These are phyloP conservation scores for Stenogyne calaminthoides DNA, from an alignment of 305 asterid genomes.

Conservation along the genomic window DNA sequence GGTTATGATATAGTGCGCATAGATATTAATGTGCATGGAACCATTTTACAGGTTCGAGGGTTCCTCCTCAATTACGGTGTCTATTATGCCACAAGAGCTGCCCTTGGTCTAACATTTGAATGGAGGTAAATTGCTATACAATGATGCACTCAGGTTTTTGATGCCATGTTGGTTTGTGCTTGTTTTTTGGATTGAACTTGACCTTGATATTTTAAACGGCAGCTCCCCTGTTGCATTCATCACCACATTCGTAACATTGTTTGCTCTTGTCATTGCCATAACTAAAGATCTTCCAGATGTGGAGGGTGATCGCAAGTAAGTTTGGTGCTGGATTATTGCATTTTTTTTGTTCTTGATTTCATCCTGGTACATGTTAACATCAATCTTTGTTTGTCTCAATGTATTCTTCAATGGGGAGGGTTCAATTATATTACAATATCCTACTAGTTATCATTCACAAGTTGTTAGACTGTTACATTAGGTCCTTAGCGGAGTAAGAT, in stretches of 20 bases:
- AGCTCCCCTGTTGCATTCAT: constrained; percentile 98
- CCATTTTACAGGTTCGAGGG: constrained; percentile 78
- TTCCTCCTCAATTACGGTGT: constrained; percentile 96
- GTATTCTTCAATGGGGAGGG: not conserved
- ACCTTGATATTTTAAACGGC: constrained; percentile 39
- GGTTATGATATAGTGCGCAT: not conserved
- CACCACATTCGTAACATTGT: constrained; percentile 89
- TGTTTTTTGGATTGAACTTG: constrained; percentile 21
- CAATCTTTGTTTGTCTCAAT: not conserved
- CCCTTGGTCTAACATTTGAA: constrained; percentile 83
- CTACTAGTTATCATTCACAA: not conserved
- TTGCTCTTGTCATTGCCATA: constrained; percentile 97
- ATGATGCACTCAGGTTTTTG: not conserved
- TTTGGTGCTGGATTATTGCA: constrained; percentile 26
- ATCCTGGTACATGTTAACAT: constrained; percentile 1
- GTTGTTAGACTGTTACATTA: constrained; percentile 5
- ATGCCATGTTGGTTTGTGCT: constrained; percentile 1
- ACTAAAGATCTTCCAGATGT: constrained; percentile 99
- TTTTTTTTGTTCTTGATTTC: constrained; percentile 22
- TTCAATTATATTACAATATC: not conserved
- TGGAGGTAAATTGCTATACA: constrained; percentile 72
- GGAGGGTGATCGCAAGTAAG: constrained; percentile 99
- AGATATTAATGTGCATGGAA: constrained; percentile 13
- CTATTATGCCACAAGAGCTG: constrained; percentile 95
- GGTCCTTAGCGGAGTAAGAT: constrained; percentile 5